Conservation (phyloP, 2,329 filamentous ascomycete species). For the Dothistroma pini region DNA sequence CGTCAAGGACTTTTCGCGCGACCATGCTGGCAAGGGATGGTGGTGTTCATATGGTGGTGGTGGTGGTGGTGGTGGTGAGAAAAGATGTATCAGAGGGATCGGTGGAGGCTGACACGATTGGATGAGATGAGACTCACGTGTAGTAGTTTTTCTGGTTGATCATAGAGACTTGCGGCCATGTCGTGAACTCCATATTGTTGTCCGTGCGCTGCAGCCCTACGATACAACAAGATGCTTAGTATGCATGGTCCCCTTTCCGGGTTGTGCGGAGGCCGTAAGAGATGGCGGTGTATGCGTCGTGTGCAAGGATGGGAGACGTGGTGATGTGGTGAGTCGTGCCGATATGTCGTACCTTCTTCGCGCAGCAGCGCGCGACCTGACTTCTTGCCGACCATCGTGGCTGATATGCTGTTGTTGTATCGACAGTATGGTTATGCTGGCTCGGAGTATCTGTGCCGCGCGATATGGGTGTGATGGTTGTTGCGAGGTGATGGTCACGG, state of each 20-base stretch:
- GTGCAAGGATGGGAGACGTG: constrained; percentile 9
- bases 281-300: constrained; percentile 18
- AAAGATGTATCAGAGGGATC: neutral
- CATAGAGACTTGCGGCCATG: constrained; percentile 85
- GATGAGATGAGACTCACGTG: constrained; percentile 58
- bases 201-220: constrained; percentile 91
- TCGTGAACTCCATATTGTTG: constrained; percentile 95
- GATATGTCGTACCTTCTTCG: constrained; percentile 51
- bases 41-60: neutral
- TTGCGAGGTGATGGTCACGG: neutral
- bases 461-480: constrained; percentile 1
- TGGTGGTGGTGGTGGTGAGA: neutral
- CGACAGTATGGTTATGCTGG: neutral
- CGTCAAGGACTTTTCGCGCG: constrained; percentile 31
- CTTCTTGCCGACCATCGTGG: constrained; percentile 62
- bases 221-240: constrained; percentile 15
- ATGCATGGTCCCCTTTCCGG: constrained; percentile 23
- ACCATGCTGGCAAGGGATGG: constrained; percentile 24
- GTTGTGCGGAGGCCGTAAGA: constrained; percentile 6
- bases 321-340: constrained; percentile 6
- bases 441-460: neutral
- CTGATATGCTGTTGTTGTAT: constrained; percentile 2
- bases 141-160: constrained; percentile 99
- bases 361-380: constrained; percentile 59
- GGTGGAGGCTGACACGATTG: neutral